Conservation (phyloP, 495 filamentous ascomycete species). For the Choiromyces venosus region DNA sequence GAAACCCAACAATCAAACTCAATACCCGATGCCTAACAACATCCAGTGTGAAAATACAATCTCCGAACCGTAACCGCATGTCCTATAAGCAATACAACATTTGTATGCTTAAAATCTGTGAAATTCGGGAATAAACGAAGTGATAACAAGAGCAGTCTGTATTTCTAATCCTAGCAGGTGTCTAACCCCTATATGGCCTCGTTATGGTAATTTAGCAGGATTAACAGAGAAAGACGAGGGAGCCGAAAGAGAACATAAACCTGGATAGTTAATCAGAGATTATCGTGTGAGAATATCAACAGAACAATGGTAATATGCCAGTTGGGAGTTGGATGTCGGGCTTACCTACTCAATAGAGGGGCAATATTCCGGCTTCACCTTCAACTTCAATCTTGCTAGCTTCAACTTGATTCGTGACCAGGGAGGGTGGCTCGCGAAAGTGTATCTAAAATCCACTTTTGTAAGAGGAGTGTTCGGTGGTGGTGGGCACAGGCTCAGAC, state of each 20-base stretch:
- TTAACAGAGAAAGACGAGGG: background rate
- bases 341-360: background rate
- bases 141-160: background rate
- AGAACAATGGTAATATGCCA: background rate
- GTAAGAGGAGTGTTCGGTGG: background rate
- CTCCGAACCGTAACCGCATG: too few species aligned
- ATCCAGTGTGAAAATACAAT: too few species aligned
- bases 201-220: background rate
- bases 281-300: background rate
- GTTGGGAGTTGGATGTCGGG: background rate
- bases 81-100: too few species aligned
- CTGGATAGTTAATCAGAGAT: background rate
- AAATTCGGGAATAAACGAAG: too few species aligned
- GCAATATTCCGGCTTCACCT: background rate
- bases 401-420: background rate
- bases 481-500: background rate
- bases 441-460: background rate
- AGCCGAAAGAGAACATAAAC: background rate
- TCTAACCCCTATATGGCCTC: background rate
- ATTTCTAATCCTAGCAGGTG: background rate
- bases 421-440: background rate
- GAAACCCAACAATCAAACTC: too few species aligned
- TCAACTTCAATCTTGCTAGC: background rate
- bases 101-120: too few species aligned
- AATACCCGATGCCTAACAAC: too few species aligned